Evolutionary conservation across 1,284 basidiomycete species (phyloP).

Genomic region (Pholiota adiposa): DNA sequence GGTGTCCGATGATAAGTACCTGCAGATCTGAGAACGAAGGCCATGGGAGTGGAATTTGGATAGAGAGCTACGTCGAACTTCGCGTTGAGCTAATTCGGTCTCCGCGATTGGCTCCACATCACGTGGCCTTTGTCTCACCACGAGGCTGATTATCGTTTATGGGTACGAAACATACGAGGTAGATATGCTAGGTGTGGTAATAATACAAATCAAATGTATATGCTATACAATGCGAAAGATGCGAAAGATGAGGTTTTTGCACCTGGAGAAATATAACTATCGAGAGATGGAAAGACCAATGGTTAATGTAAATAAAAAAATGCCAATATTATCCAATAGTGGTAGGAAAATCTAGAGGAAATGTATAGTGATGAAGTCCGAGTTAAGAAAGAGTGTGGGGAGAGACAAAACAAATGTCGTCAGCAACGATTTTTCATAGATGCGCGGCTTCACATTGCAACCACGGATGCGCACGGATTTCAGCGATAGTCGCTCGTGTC

Average conservation of each 20-base stretch:
- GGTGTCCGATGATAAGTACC: conserved; percentile 35
- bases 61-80: conserved; percentile 12
- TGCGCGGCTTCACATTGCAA: conserved; percentile 33
- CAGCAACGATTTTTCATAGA: background rate
- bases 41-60: conserved; percentile 42
- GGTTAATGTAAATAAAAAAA: conserved; percentile 2
- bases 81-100: conserved; percentile 18
- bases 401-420: background rate
- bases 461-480: conserved; percentile 83
- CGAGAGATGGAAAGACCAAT: background rate
- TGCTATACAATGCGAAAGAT: conserved; percentile 13
- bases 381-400: background rate
- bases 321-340: conserved; percentile 13
- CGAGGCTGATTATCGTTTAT: background rate
- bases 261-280: background rate
- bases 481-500: conserved; percentile 67
- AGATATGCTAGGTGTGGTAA: conserved; percentile 5
- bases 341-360: conserved; percentile 1
- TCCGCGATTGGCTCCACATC: conserved; percentile 23
- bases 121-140: conserved; percentile 14
- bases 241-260: conserved; percentile 5
- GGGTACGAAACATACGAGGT: background rate
- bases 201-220: conserved; percentile 8
- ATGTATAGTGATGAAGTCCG: conserved; percentile 5
- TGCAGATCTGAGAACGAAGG: conserved; percentile 52